These are phyloP conservation scores for Populus hybrid DNA, from an alignment of 441 rosid species.

Conservation along the genomic window DNA sequence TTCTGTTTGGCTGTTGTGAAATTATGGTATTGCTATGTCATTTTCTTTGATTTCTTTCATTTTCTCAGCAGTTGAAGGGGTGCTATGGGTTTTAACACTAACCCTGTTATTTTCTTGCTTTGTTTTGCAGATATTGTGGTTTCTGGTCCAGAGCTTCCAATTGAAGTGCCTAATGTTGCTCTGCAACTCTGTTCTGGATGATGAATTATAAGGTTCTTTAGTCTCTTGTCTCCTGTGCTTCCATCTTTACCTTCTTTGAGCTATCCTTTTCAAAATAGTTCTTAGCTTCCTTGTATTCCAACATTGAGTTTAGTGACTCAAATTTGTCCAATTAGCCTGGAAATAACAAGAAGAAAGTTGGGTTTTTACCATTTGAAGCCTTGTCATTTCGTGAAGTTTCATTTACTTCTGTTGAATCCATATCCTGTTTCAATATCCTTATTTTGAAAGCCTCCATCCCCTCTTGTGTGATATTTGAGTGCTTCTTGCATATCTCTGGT, in stretches of 20 bases:
- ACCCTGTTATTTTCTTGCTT: conserved; percentile 14
- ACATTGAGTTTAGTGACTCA: neutral
- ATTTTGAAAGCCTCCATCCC: neutral
- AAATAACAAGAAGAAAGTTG: neutral
- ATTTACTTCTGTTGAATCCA: neutral
- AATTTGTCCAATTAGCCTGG: neutral
- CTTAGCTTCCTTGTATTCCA: conserved; percentile 4
- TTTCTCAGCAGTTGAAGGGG: conserved; percentile 16
- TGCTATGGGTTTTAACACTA: conserved; percentile 1
- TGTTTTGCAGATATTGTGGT: conserved; percentile 33
- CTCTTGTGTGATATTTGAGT: conserved; percentile 3
- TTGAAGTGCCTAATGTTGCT: conserved; percentile 9
- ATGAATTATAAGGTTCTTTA: conserved; percentile 3
- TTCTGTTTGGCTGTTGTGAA: conserved; percentile 22
- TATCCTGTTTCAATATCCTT: neutral
- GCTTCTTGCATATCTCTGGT: conserved; percentile 1
- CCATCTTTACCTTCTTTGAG: neutral
- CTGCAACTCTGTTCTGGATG: neutral
- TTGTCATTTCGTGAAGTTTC: neutral
- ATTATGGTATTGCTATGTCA: conserved; percentile 8
- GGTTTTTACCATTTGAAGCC: neutral
- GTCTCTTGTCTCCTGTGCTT: neutral
- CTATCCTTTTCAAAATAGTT: neutral
- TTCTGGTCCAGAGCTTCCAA: conserved; percentile 17
- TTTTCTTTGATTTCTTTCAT: conserved; percentile 17